Conservation (phyloP, 2,329 filamentous ascomycete species). For the Lasiodiplodia sp. region DNA sequence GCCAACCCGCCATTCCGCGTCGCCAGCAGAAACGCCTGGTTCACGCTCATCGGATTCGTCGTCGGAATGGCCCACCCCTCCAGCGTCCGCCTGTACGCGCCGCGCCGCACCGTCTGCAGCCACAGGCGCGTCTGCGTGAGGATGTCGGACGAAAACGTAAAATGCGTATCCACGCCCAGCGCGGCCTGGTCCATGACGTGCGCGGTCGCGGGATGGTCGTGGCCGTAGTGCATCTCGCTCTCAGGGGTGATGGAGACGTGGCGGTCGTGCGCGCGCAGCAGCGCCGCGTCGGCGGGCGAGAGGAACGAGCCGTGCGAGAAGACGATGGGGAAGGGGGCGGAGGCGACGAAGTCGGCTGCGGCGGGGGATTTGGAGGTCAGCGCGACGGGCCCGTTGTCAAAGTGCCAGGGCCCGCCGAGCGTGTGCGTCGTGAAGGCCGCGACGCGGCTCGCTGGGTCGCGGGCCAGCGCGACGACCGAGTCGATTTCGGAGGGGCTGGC, state of each 20-base stretch:
- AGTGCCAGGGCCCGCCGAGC: slow-evolving; percentile 35
- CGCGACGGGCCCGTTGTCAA: slow-evolving; percentile 49
- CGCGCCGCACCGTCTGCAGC: slow-evolving; percentile 56
- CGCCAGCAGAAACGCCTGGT: slow-evolving; percentile 63
- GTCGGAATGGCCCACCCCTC: slow-evolving; percentile 52
- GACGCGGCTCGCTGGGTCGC: slow-evolving; percentile 28
- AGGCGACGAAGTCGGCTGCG: slow-evolving; percentile 48
- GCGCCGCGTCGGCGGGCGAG: slow-evolving; percentile 46
- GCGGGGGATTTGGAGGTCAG: slow-evolving; percentile 41
- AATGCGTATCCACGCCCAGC: slow-evolving; percentile 63
- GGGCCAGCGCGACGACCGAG: background rate
- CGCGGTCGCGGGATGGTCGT: slow-evolving; percentile 55
- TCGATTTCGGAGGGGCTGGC: slow-evolving; percentile 28
- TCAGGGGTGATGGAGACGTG: slow-evolving; percentile 66
- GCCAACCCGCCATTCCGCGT: slow-evolving; percentile 62
- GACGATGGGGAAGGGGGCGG: slow-evolving; percentile 56
- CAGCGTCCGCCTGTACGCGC: slow-evolving; percentile 50
- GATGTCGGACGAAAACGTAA: slow-evolving; percentile 58
- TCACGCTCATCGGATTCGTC: slow-evolving; percentile 60
- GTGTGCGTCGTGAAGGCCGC: slow-evolving; percentile 53
- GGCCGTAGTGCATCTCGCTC: slow-evolving; percentile 66
- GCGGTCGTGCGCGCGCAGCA: slow-evolving; percentile 59
- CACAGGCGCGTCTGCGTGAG: slow-evolving; percentile 60
- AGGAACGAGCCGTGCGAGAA: slow-evolving; percentile 61
- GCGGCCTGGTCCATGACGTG: slow-evolving; percentile 59